phyloP scores from a whole-genome alignment of 2,329 filamentous ascomycete genomes.

The Verruconis gallopava region DNA sequence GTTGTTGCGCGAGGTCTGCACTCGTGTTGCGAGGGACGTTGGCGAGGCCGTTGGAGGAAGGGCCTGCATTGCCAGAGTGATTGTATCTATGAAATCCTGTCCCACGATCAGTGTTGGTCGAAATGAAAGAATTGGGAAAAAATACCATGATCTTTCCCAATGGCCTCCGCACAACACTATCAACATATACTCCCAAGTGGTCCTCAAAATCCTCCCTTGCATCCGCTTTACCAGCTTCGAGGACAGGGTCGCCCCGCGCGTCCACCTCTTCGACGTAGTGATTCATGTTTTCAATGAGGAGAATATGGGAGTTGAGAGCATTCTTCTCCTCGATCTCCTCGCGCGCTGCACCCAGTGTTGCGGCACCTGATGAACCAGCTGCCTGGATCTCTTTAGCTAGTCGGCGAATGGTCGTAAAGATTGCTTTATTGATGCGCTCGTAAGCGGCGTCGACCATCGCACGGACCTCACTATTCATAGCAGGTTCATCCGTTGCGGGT shows the following conservation, averaged over 20 bases:
- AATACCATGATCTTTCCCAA: slow-evolving; percentile 66
- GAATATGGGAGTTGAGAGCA: slow-evolving; percentile 92
- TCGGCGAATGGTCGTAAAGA: slow-evolving; percentile 94
- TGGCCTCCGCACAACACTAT: slow-evolving; percentile 76
- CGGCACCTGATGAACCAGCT: slow-evolving; percentile 39
- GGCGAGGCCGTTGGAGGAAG: slow-evolving; percentile 31
- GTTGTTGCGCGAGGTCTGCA: slow-evolving; percentile 66
- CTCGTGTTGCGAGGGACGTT: slow-evolving; percentile 58
- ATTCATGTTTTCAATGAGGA: slow-evolving; percentile 98
- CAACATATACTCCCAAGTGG: slow-evolving; percentile 78
- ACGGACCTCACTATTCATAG: slow-evolving; percentile 51
- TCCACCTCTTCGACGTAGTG: slow-evolving; percentile 91
- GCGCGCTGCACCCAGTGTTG: slow-evolving; percentile 17
- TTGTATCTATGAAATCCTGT: slow-evolving; percentile 71
- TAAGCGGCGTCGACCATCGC: slow-evolving; percentile 78
- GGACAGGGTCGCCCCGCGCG: slow-evolving; percentile 55
- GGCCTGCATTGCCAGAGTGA: slow-evolving; percentile 57
- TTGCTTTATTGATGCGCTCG: slow-evolving; percentile 75
- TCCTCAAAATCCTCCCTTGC: slow-evolving; percentile 69
- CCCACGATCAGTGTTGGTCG: slow-evolving; percentile 11
- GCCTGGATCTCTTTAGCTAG: slow-evolving; percentile 62
- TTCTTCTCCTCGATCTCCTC: slow-evolving; percentile 69
- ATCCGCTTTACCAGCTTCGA: slow-evolving; percentile 71
- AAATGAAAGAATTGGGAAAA: slow-evolving; percentile 2
- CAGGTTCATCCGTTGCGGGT: slow-evolving; percentile 34